Evolutionary conservation across 202 grass and related monocot species (phyloP).

Genomic region (Hordeum pubiflorum): DNA sequence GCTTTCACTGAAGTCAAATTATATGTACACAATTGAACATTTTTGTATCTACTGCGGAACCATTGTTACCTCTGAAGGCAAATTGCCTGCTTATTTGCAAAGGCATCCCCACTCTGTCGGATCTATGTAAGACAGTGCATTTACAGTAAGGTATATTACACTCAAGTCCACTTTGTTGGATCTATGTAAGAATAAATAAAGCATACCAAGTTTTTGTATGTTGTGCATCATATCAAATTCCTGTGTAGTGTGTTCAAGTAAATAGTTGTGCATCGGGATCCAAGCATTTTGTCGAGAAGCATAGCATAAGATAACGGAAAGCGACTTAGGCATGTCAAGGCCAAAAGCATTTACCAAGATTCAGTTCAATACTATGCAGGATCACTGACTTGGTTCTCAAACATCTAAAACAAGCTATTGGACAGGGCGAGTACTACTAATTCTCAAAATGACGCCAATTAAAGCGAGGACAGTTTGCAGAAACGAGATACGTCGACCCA

Average conservation of each 20-base stretch:
- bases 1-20: background rate
- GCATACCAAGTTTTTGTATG: background rate
- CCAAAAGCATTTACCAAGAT: background rate
- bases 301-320: background rate
- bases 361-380: background rate
- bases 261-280: background rate
- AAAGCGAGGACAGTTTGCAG: background rate
- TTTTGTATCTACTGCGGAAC: constrained; percentile 17
- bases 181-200: background rate
- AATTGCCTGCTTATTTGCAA: constrained; percentile 28
- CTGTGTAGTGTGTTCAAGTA: background rate
- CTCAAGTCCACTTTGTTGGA: background rate
- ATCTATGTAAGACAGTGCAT: constrained; percentile 15
- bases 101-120: background rate
- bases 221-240: background rate
- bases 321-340: background rate
- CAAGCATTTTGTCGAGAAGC: background rate
- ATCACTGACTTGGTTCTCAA: background rate
- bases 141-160: background rate
- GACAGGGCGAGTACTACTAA: too few species aligned
- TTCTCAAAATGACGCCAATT: background rate
- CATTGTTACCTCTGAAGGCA: constrained; percentile 21
- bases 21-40: constrained; percentile 7
- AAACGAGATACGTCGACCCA: background rate
- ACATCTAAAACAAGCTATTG: background rate